These are phyloP conservation scores for barrel medic (Medicago truncatula) DNA, from an alignment of 306 rosid species.

Conservation along the genomic window DNA sequence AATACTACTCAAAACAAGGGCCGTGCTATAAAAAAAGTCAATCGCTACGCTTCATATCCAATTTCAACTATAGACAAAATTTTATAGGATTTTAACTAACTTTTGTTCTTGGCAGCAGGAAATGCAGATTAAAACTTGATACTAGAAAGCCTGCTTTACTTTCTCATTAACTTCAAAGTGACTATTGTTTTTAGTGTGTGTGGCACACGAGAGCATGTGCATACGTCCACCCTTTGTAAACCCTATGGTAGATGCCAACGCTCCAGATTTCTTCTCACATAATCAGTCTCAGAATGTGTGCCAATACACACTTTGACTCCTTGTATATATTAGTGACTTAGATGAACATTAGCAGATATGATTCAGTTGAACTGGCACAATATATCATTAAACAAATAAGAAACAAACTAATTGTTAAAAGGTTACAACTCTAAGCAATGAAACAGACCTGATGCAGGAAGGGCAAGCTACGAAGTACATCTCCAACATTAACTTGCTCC, in stretches of 20 bases:
- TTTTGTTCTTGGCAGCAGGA: neutral
- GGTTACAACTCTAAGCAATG: neutral
- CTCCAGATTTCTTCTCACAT: neutral
- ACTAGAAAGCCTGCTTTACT: neutral
- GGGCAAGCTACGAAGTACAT: slow-evolving; percentile 92
- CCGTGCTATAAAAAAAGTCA: neutral
- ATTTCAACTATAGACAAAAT: neutral
- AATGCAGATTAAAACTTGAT: neutral
- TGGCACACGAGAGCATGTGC: neutral
- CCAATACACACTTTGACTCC: neutral
- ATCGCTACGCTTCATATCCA: neutral
- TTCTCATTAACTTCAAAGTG: neutral
- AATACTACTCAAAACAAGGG: neutral
- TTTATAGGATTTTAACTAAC: slow-evolving; percentile 14
- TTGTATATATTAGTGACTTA: slow-evolving; percentile 13
- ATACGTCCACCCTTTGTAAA: neutral
- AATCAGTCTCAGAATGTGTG: neutral
- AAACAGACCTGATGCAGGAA: slow-evolving; percentile 86
- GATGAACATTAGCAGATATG: slow-evolving; percentile 17
- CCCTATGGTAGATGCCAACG: neutral
- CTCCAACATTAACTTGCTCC: slow-evolving; percentile 93
- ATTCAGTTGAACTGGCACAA: neutral
- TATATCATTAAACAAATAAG: slow-evolving; percentile 11
- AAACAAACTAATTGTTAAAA: slow-evolving; percentile 18
- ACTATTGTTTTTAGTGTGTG: neutral